These are phyloP conservation scores for Scutellaria galericulata DNA, from an alignment of 257 asterid genomes.

Conservation along the genomic window DNA sequence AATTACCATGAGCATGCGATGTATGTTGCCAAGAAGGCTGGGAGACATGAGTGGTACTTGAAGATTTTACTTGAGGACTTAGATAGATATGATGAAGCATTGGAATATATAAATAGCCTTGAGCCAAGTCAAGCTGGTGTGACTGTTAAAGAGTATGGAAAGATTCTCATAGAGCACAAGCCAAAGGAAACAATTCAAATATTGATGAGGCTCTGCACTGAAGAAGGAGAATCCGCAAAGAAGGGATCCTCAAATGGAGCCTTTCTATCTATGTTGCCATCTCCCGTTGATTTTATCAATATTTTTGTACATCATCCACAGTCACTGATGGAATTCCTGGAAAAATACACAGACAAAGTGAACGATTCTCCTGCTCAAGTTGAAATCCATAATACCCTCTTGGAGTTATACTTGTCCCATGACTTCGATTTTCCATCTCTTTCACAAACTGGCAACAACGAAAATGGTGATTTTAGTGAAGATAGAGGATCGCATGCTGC, in stretches of 20 bases:
- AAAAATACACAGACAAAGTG: slow-evolving; percentile 73
- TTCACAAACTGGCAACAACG: slow-evolving; percentile 51
- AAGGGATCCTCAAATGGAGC: slow-evolving; percentile 54
- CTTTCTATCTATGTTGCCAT: slow-evolving; percentile 88
- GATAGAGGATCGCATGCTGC: slow-evolving; percentile 40
- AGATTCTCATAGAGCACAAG: slow-evolving; percentile 87
- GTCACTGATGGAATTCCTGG: slow-evolving; percentile 94
- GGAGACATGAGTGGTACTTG: slow-evolving; percentile 93
- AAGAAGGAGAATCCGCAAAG: slow-evolving; percentile 70
- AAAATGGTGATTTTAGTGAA: slow-evolving; percentile 46
- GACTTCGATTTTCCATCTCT: slow-evolving; percentile 83
- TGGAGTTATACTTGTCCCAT: slow-evolving; percentile 82
- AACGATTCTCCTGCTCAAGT: slow-evolving; percentile 98
- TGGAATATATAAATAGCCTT: slow-evolving; percentile 83
- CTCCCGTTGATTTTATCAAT: slow-evolving; percentile 96
- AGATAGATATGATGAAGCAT: slow-evolving; percentile 89
- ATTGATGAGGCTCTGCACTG: slow-evolving; percentile 93
- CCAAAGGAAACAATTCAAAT: slow-evolving; percentile 83
- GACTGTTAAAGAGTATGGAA: slow-evolving; percentile 92
- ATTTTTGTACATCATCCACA: slow-evolving; percentile 80
- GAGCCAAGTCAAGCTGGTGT: slow-evolving; percentile 97
- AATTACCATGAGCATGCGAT: slow-evolving; percentile 98
- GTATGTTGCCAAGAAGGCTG: slow-evolving; percentile 97
- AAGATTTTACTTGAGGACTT: slow-evolving; percentile 95
- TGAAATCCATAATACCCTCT: slow-evolving; percentile 86